Evolutionary conservation across 371 early-diverging fungal species (phyloP), one percentile per base, ranked within the genome.

Genomic region (Actinomortierella ambigua): DNA sequence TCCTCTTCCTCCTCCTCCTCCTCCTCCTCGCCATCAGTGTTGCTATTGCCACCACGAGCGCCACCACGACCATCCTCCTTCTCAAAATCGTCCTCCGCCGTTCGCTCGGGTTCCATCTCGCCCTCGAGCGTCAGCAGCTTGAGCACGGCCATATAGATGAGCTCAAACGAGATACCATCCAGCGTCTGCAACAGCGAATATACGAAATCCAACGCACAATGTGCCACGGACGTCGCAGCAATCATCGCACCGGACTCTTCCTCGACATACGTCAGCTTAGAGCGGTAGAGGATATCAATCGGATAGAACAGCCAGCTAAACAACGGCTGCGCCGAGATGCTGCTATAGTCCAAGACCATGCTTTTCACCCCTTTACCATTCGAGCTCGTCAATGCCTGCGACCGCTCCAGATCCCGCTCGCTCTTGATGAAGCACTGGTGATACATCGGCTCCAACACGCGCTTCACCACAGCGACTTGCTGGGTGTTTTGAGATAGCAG

Each of bases 301-400:
- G 87, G 86, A 34, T 79, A 81, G 55, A 82, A 77, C n/a, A 84
- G 29, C 78, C 81, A 86, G 34, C 70, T 56, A 59, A 81, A 81
- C 46, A 83, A 50, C 0, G 82, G 76, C 47, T 79, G 44, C 59
- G 77, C 55, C 62, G 80, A 62, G 75, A 85, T 47, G 50, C 56
- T 50, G 57, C 76, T 43, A 77, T 77, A 69, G 28, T 63, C 64
- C 51, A 76, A 41, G 39, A 67, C 63, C 28, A 63, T 26, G 41
- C 49, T 63, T 52, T 44, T 63, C 53, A 63, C 60, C 17, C 63
- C 67, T 22, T 63, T 60, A 17, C 64, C 69, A 27, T 62, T 63
- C 11, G 59, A 63, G 26, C 26, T 66, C 67, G 54, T 55, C 0
- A 66, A 50, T 17, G 60, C 59, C 43, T 69, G 63, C 20, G 67